Evolutionary conservation across 1,139 yeast genomes (phyloP), one percentile per base, ranked within the genome.

Genomic region (Nadsonia starkeyi-henricii): DNA sequence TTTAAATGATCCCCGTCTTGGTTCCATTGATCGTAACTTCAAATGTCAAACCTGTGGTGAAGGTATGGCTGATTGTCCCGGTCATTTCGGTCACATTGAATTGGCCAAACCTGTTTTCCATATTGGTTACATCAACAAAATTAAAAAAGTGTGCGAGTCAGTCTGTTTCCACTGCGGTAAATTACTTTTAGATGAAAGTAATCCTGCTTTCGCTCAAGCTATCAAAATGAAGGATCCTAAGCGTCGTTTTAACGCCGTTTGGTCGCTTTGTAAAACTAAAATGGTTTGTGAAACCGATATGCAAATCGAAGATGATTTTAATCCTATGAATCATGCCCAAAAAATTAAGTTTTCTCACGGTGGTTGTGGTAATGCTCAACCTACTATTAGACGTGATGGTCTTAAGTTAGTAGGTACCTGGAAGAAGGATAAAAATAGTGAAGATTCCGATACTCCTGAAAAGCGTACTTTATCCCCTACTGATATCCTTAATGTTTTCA

Each of bases 31-130:
- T 68, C 80, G 98, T 65, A 89, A 88, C 65, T 85, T 84, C 74
- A 85, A 86, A 70, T 91, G 99, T 74, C 97, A 89, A 72, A 91
- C 99, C 67, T 91, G 99, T 74, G 95, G 96, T 61, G 98, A 91
- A 67, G 96, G 93, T 61, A 91, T 91, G 96, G 86, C 93, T 52
- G 98, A 91, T 64, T 93, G 99, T 68, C 97, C 97, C 1, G 99
- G 99, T 52, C 99, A 93, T 71, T 93, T 93, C 69, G 99, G 99
- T 57, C 98, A 93, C 64, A 93, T 93, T 53, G 98, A 93, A 64
- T 75, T 93, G 56, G 97, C 98, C 39, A 91, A 89, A 64, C 98
- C 99, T 12, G 98, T 93, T 33, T 91, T 93, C 68, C 98, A 93
- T 67, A 86, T 93, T 65, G 98, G 73, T 45, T 91, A 86, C 66